Conservation (phyloP, 2,329 filamentous ascomycete species). For the Phoma sp. region DNA sequence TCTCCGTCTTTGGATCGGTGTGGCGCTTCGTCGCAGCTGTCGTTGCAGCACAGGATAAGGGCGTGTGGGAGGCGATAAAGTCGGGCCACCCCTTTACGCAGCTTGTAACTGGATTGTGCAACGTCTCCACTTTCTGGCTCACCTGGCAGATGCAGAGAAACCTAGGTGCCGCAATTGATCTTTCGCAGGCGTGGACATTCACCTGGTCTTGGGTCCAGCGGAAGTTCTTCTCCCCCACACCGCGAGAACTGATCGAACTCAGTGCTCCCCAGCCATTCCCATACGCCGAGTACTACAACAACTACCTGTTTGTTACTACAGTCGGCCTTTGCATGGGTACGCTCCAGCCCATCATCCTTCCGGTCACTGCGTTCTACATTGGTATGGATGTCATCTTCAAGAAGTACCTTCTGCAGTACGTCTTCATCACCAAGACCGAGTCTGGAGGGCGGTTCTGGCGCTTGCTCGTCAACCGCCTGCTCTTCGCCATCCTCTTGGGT, state of each 20-base stretch:
- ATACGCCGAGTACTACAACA: constrained; percentile 97
- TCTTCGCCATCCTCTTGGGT: constrained; percentile 80
- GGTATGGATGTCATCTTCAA: constrained; percentile 84
- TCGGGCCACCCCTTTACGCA: constrained; percentile 68
- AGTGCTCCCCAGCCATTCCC: constrained; percentile 92
- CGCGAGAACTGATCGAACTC: constrained; percentile 88
- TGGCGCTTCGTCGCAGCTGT: constrained; percentile 79
- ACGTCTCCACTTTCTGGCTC: constrained; percentile 85
- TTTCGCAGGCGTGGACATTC: constrained; percentile 84
- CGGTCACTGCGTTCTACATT: constrained; percentile 89
- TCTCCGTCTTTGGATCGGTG: constrained; percentile 88
- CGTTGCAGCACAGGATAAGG: constrained; percentile 60
- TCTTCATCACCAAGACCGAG: constrained; percentile 95
- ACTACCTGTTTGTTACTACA: constrained; percentile 91
- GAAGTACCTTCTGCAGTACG: constrained; percentile 85
- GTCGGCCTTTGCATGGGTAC: constrained; percentile 84
- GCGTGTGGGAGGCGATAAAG: constrained; percentile 72
- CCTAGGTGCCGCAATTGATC: constrained; percentile 79
- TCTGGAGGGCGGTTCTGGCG: constrained; percentile 94
- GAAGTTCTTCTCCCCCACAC: constrained; percentile 83
- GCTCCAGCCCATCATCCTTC: constrained; percentile 85
- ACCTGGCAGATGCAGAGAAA: constrained; percentile 93
- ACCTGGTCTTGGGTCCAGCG: constrained; percentile 80
- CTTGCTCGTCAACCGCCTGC: constrained; percentile 86
- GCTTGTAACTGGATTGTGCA: constrained; percentile 78